Evolutionary conservation across 805 yeast genomes (phyloP).

Genomic region (Candida sphagnicola): DNA sequence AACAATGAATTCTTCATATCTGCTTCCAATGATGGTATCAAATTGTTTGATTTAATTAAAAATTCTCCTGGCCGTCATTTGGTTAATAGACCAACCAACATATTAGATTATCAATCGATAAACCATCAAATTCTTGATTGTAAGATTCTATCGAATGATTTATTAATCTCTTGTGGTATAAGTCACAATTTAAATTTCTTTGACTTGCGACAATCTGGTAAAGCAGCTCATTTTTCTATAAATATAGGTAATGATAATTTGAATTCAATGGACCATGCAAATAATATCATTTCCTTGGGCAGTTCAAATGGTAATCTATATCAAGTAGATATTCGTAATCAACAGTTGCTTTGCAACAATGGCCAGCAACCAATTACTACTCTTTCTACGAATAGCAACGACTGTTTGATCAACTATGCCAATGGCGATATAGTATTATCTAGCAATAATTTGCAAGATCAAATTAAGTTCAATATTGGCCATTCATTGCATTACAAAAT

Average conservation of each 20-base stretch:
- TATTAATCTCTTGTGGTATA: conserved; percentile 23
- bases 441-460: background rate
- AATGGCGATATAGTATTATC: conserved; percentile 1
- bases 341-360: conserved; percentile 9
- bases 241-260: conserved; percentile 22
- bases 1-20: conserved; percentile 12
- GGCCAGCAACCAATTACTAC: conserved; percentile 7
- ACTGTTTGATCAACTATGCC: background rate
- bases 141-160: conserved; percentile 14
- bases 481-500: conserved; percentile 6
- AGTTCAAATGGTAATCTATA: conserved; percentile 19
- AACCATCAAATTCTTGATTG: conserved; percentile 18
- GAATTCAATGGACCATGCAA: conserved; percentile 14
- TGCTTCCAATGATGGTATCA: conserved; percentile 14
- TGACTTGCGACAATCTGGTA: conserved; percentile 15
- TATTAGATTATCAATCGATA: conserved; percentile 1
- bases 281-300: conserved; percentile 12
- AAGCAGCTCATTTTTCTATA: conserved; percentile 12
- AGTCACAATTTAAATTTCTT: conserved; percentile 18
- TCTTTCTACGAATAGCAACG: background rate
- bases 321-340: conserved; percentile 20
- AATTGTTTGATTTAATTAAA: conserved; percentile 18
- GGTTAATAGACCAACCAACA: background rate
- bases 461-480: background rate
- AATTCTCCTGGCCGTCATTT: conserved; percentile 7